phyloP scores from a whole-genome alignment of 2,329 filamentous ascomycete species.

The Venturia oleaginea region DNA sequence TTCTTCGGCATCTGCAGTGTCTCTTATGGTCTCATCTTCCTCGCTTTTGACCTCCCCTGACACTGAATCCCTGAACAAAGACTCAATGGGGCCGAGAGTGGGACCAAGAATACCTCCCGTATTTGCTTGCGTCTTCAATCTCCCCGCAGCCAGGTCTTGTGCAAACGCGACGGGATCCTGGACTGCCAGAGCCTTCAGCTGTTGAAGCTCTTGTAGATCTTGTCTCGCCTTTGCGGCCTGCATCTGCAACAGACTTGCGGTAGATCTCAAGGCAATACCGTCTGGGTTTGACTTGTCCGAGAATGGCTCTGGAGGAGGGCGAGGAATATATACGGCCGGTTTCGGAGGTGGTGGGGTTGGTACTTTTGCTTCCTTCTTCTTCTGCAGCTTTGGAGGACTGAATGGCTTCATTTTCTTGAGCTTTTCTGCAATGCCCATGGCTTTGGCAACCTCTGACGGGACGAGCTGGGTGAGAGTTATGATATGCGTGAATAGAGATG shows the following conservation, averaged over 20 bases:
- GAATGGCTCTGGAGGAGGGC: constrained; percentile 37
- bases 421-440: background rate
- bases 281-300: constrained; percentile 60
- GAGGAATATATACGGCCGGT: constrained; percentile 29
- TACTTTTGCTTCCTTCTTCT: constrained; percentile 4
- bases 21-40: background rate
- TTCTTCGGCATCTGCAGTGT: background rate
- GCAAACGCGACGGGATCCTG: constrained; percentile 64
- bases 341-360: constrained; percentile 14
- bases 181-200: constrained; percentile 61
- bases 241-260: constrained; percentile 78
- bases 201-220: constrained; percentile 63
- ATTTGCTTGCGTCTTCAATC: background rate
- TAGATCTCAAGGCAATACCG: constrained; percentile 74
- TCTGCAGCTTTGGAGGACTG: background rate
- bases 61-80: constrained; percentile 12
- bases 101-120: constrained; percentile 27
- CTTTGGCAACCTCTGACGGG: constrained; percentile 8
- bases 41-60: background rate
- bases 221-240: constrained; percentile 69
- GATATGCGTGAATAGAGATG: background rate
- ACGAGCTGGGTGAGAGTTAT: background rate
- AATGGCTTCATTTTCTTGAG: constrained; percentile 9
- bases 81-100: constrained; percentile 22
- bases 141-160: constrained; percentile 28